A percentile compares a stretch with the other conserved stretches of the same genome.
phyloP scores from a whole-genome alignment of 495 filamentous ascomycete genomes.

The Thermothielavioides terrestris region DNA sequence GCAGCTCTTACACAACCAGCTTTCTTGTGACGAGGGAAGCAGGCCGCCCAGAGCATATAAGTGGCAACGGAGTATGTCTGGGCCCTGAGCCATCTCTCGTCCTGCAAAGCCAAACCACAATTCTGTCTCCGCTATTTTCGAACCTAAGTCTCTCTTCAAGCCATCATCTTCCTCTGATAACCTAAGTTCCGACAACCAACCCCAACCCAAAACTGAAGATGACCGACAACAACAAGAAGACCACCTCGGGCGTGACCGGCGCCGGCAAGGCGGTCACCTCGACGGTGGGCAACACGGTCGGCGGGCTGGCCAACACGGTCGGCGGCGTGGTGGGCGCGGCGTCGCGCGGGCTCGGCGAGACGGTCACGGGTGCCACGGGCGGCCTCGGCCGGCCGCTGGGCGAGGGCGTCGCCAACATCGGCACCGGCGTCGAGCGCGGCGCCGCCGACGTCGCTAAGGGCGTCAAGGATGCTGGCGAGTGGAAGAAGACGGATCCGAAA shows the following conservation, averaged over 20 bases:
- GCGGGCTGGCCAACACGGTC: slow-evolving; percentile 52
- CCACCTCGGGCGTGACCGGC: slow-evolving; percentile 53
- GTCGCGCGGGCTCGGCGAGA: slow-evolving; percentile 40
- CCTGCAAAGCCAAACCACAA: too few relatives aligned
- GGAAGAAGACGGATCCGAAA: slow-evolving; percentile 47
- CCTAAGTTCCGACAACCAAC: slow-evolving; percentile 1
- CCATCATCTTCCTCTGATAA: too few relatives aligned
- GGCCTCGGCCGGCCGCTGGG: slow-evolving; percentile 57
- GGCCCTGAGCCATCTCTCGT: too few relatives aligned
- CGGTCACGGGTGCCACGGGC: slow-evolving; percentile 45
- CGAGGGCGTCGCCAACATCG: slow-evolving; percentile 52
- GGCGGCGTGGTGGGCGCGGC: slow-evolving; percentile 62
- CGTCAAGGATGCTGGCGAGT: slow-evolving; percentile 60
- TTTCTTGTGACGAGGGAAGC: neutral
- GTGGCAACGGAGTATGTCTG: neutral
- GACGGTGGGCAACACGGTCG: slow-evolving; percentile 44
- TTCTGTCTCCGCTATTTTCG: too few relatives aligned
- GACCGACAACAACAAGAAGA: slow-evolving; percentile 26
- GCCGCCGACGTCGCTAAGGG: slow-evolving; percentile 49
- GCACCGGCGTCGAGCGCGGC: slow-evolving; percentile 52
- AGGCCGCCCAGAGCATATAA: neutral
- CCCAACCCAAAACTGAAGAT: slow-evolving; percentile 22
- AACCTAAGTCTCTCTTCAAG: neutral
- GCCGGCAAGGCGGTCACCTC: slow-evolving; percentile 55
- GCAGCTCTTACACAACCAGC: neutral